Base-by-base conservation (phyloP, 2,329 filamentous ascomycete species). In the Stemphylium vesicarium region DNA sequence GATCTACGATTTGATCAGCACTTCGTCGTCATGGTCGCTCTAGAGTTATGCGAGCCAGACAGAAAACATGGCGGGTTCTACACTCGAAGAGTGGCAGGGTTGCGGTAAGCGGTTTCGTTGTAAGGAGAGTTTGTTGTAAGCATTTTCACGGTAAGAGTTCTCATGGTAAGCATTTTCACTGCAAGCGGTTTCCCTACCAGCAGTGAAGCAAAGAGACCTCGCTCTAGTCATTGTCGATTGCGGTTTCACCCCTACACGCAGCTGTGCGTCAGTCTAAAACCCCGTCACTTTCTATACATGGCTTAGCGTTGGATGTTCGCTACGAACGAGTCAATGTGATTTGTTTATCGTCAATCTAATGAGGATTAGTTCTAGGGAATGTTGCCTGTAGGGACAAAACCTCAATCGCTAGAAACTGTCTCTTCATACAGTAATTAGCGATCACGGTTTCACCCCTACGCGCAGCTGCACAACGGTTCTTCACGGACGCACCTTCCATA, bases 361-460 rank as follows among this genome's bases (percentile, higher is more conserved):
- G 33, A 35, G 13, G 33, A 35, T n/a, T 35, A n/a, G 15, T 35
- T 35, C n/a, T 35, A 6, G 7, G 13, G 33, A 15, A 35, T 13
- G 33, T 3, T 35, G 13, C 33, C 11, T n/a, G 33, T n/a, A 35
- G 33, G 35, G 67, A 18, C 62, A 69, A 52, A 20, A 20, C 20
- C 20, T 20, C 20, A 20, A 20, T 20, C 20, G 20, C 20, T 20
- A 20, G 20, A 20, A 20, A 20, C 20, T 20, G 20, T 20, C 20
- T 20, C 20, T 20, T 4, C 20, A 20, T 20, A 20, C 20, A 20
- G 13, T 33, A n/a, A 33, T 33, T 13, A 15, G 13, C 13, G 20
- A 20, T 4, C 20, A 20, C 20, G 20, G 33, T n/a, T 35, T 13
- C 33, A 35, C 33, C 33, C 33, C 33, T 35, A n/a, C 33, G 15